Conservation (phyloP, 805 yeast species). For the Saccharomycopsis fibuligera region DNA sequence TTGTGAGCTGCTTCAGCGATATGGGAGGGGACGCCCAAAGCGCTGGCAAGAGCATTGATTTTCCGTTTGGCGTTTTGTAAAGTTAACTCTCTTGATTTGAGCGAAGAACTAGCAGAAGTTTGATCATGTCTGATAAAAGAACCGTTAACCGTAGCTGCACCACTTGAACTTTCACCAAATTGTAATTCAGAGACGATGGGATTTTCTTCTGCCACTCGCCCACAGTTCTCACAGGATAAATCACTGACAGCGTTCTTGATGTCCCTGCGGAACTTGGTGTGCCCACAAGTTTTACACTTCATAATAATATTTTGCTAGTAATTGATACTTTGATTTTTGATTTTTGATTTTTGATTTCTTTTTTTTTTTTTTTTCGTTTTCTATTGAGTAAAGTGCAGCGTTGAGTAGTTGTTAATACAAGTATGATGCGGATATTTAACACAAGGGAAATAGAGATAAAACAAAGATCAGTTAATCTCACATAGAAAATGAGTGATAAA, state of each 20-base stretch:
- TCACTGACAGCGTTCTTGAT: constrained; percentile 61
- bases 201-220: constrained; percentile 82
- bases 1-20: constrained; percentile 81
- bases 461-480: no score
- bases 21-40: constrained; percentile 74
- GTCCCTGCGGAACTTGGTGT: constrained; percentile 47
- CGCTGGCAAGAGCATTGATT: constrained; percentile 72
- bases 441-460: no score
- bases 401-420: no score
- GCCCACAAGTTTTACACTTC: constrained; percentile 44
- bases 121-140: constrained; percentile 82
- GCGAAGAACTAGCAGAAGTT: constrained; percentile 55
- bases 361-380: neutral
- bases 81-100: constrained; percentile 88
- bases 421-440: no score
- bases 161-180: constrained; percentile 85
- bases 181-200: constrained; percentile 95
- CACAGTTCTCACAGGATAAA: constrained; percentile 76
- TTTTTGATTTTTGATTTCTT: neutral
- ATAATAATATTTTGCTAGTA: neutral
- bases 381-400: no score
- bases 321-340: neutral
- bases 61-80: constrained; percentile 75
- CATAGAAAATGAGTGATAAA: no score
- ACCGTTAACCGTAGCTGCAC: constrained; percentile 96